These are phyloP conservation scores for Primulina huaijiensis DNA, from an alignment of 257 asterid species.

Conservation along the genomic window DNA sequence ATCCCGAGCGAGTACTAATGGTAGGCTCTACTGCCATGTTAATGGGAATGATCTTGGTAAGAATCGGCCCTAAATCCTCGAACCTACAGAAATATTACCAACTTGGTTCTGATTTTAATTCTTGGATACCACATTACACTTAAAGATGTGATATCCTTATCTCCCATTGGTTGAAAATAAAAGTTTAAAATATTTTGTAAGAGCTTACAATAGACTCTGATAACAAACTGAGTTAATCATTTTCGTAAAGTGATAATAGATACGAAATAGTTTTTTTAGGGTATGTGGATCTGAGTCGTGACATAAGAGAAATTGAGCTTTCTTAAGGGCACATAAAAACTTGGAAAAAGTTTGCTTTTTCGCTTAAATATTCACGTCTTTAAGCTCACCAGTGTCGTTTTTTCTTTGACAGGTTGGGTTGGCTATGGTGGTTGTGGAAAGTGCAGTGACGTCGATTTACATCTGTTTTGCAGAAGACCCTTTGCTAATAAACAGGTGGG, in stretches of 20 bases:
- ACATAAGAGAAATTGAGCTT: neutral
- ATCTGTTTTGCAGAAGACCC: constrained; percentile 94
- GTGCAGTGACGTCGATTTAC: constrained; percentile 93
- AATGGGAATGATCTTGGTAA: constrained; percentile 98
- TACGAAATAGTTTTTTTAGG: no score
- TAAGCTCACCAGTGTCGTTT: neutral
- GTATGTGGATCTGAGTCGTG: no score
- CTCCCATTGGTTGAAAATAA: no score
- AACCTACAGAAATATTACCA: neutral
- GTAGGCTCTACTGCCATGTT: constrained; percentile 92
- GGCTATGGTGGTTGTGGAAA: constrained; percentile 92
- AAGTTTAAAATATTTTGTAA: no score
- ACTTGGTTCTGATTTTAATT: no score
- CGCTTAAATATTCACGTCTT: neutral
- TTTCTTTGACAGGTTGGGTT: constrained; percentile 65
- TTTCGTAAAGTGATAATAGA: no score
- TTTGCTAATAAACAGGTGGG: constrained; percentile 73
- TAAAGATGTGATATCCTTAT: no score
- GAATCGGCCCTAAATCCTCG: neutral
- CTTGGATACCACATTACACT: neutral
- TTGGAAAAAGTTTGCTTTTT: neutral
- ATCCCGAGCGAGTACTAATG: constrained; percentile 75
- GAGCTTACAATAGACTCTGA: no score
- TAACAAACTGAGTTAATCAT: no score
- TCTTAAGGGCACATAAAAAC: neutral